Evolutionary conservation across 1,284 basidiomycete genomes (phyloP), one percentile per base, ranked within the genome.

Genomic region (Ceratobasidium papillatum): DNA sequence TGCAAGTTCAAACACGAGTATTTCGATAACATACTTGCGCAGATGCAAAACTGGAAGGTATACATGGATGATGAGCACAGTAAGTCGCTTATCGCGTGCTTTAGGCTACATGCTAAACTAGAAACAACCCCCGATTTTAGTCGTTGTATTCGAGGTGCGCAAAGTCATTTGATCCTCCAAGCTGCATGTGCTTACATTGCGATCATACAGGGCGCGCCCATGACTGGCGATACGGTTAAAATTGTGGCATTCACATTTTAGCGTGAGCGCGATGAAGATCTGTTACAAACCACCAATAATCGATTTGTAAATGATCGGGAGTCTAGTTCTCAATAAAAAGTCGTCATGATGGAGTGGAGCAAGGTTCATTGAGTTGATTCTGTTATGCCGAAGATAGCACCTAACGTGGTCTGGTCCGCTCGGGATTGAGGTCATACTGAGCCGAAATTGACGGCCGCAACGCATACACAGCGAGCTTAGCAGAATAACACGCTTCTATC

Each of bases 271-370:
- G 19, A 59, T 22, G 32, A 56, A 34, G 30, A 56, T 19, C 25
- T 25, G 7, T 41, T 41, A 14, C 7, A 59, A 38, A 41, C 27
- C 5, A 34, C 36, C 22, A 14, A n/a, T 14, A 41, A 36, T 56
- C 30, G 4, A 19, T n/a, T 59, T 59, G 22, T 30, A 22, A 22
- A 22, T 14, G 3, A 36, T 59, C 32, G 7, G 56, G 25, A 30
- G 36, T 41, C 32, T 27, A 17, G 51, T 30, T 54, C 47, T 30
- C 27, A 54, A 54, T 54, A 54, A 30, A 30, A 17, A 54, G 5
- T 30, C 51, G 27, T 54, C 51, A 30, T n/a, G 47, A 49, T 54
- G 5, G 51, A 30, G 54, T 34, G 54, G 54, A 56, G 54, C 56
- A 19, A 3, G 25, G 27, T 59, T 19, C 38, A 59, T 38, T 59